Percentiles rank a stretch among this genome's conserved stretches.
These are phyloP conservation scores for Cetradonia linearis DNA, from an alignment of 495 filamentous ascomycete species.

Conservation along the genomic window DNA sequence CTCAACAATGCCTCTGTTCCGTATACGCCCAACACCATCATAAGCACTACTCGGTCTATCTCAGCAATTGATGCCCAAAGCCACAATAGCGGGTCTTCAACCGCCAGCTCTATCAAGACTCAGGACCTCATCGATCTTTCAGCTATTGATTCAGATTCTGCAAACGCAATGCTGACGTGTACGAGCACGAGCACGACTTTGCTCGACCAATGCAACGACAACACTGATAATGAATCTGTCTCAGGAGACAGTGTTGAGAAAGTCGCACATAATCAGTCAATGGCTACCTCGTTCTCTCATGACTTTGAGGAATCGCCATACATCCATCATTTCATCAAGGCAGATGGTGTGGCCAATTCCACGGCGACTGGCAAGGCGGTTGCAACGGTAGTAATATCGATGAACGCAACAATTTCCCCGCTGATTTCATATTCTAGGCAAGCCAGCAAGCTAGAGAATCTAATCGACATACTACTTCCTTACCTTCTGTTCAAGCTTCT, in stretches of 20 bases:
- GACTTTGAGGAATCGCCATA: neutral
- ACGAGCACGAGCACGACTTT: neutral
- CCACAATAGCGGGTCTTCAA: neutral
- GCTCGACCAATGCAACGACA: neutral
- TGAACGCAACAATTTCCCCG: no score
- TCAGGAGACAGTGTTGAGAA: neutral
- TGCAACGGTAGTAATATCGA: neutral
- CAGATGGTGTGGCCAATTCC: neutral
- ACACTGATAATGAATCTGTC: neutral
- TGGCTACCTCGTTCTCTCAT: neutral
- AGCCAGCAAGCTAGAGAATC: neutral
- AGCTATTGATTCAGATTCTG: neutral
- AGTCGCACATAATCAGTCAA: neutral
- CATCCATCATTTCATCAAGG: conserved; percentile 8
- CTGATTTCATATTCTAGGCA: neutral
- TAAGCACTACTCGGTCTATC: neutral
- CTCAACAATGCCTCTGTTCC: neutral
- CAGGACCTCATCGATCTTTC: conserved; percentile 5
- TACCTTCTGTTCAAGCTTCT: neutral
- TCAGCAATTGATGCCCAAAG: neutral
- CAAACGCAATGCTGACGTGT: neutral
- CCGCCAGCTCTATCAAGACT: neutral
- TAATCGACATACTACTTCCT: neutral
- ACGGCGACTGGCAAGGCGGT: neutral
- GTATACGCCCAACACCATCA: neutral